These are phyloP conservation scores for Strigomonas galati DNA, from an alignment of 208 protist species.

Conservation along the genomic window DNA sequence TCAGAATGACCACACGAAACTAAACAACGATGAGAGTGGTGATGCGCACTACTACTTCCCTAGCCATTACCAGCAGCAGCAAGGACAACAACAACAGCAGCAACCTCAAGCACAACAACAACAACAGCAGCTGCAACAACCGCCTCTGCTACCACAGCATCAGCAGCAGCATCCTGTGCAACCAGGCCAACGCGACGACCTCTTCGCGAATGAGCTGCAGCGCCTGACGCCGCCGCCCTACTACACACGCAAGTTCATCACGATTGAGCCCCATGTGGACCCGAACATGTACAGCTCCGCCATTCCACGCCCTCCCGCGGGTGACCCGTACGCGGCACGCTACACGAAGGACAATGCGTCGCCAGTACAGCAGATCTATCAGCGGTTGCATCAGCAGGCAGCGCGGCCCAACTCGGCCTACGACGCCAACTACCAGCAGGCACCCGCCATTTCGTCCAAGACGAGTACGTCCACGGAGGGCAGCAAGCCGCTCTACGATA, in stretches of 20 bases:
- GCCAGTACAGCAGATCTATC: conserved; percentile 8
- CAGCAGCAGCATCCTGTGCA: background rate
- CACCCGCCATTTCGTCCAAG: background rate
- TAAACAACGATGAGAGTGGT: background rate
- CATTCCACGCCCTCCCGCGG: conserved; percentile 1
- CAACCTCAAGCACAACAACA: background rate
- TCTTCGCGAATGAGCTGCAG: background rate
- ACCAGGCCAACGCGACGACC: background rate
- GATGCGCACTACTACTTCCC: background rate
- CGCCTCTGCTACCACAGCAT: background rate
- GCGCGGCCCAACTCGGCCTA: background rate
- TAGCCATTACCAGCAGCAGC: background rate
- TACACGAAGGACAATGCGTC: background rate
- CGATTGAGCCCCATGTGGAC: background rate
- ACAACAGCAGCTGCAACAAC: background rate
- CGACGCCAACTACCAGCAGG: background rate
- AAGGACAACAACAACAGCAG: background rate
- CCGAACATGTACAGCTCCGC: conserved; percentile 11
- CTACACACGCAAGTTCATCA: background rate
- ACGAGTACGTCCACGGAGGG: background rate
- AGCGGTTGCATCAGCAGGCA: conserved; percentile 5
- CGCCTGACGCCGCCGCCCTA: background rate
- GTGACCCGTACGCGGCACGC: background rate
- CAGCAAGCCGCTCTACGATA: background rate
- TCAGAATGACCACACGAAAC: background rate